Base-by-base conservation (phyloP, 2,329 filamentous ascomycete genomes). In the Verticillium alfalfae region DNA sequence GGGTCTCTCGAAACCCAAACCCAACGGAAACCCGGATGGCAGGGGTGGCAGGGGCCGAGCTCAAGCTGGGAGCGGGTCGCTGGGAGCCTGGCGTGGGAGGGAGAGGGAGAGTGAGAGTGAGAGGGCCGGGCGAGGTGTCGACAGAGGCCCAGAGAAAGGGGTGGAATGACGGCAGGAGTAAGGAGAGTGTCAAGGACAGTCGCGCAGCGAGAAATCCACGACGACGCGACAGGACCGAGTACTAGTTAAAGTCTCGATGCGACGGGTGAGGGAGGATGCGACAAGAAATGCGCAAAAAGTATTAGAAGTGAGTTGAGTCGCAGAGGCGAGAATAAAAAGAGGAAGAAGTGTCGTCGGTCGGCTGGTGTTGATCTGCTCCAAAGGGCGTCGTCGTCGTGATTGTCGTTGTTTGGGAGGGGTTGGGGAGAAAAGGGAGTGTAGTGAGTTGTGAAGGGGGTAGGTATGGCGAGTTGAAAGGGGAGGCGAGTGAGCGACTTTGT, bases 211-310 rank as follows among this genome's bases (percentile, higher is more conserved):
- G 52, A 65, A 54, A 62, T 57, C 60, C 61, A 63, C 61, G 22
- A 54, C 34, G 58, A 52, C 57, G 41, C 15, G 58, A 59, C 31
- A 34, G 34, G 67, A 70, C 71, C 79, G 79, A 83, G 76, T 74
- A 76, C 81, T 82, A 83, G 71, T 73, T 64, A 83, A 78, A 78
- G 76, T 73, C 76, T 78, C 76, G 75, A 76, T 68, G 63, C 67
- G 63, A 66, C 69, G 68, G 64, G 54, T 62, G 57, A 67, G 61
- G 63, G 62, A 54, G 56, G 41, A 62, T 64, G 62, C 57, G 59
- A 61, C 65, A 65, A 59, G 66, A 64, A 8, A 65, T 64, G 65
- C 65, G 66, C 66, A 62, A 67, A 67, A 59, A 59, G 49, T 56
- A 60, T 63, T 45, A 56, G 58, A 63, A 60, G 58, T 60, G 60